A percentile compares a stretch with the other conserved stretches of the same genome.
Conservation (phyloP, 2,329 filamentous ascomycete species). For the Ophiostoma novo-ulmi region DNA sequence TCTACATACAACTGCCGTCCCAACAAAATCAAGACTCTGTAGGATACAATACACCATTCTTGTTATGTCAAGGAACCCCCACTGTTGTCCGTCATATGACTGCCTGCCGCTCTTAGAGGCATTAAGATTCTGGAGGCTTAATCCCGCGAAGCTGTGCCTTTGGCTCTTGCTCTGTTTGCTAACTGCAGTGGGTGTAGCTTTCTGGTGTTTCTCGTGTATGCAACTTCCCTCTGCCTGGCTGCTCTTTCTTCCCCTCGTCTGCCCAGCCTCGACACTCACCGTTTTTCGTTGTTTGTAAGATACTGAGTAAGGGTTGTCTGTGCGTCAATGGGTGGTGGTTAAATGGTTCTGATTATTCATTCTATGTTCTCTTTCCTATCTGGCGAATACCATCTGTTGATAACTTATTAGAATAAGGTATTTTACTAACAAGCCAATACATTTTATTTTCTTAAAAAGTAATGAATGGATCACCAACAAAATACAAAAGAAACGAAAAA, state of each 20-base stretch:
- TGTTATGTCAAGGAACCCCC: background rate
- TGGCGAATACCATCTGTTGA: too few relatives aligned
- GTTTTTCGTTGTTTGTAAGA: background rate
- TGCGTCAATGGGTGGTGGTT: background rate
- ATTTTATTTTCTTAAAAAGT: too few relatives aligned
- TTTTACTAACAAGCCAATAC: too few relatives aligned
- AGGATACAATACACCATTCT: background rate
- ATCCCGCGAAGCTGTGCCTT: background rate
- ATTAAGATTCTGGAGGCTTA: background rate
- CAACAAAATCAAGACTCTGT: background rate
- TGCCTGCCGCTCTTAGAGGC: background rate
- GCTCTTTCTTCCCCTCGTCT: background rate
- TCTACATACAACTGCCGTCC: too few relatives aligned
- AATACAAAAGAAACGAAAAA: too few relatives aligned
- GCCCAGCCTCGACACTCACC: conserved; percentile 8
- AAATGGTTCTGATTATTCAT: background rate
- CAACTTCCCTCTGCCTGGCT: background rate
- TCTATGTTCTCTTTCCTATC: too few relatives aligned
- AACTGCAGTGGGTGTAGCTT: background rate
- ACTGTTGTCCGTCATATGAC: conserved; percentile 1
- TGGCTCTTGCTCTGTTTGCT: background rate
- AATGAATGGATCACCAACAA: too few relatives aligned
- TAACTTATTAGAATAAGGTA: too few relatives aligned
- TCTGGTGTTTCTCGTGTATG: background rate
- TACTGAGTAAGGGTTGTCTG: background rate